Conservation (phyloP, 805 yeast genomes). For the Hemisphaericaspora nanyangensis region DNA sequence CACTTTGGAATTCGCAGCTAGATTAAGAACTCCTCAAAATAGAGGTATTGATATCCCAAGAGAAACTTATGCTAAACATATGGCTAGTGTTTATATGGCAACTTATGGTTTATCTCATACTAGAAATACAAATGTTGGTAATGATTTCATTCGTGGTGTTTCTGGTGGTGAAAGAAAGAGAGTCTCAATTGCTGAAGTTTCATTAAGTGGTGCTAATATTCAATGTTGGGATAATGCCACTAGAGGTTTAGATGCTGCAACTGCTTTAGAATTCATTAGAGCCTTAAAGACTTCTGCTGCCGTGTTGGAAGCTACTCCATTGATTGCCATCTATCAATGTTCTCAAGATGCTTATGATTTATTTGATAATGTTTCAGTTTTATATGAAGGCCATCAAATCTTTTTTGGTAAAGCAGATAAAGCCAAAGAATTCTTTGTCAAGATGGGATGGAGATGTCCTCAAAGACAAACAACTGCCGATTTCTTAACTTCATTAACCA, state of each 20-base stretch:
- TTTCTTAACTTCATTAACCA: slow-evolving; percentile 63
- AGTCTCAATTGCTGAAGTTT: slow-evolving; percentile 77
- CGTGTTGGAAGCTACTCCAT: slow-evolving; percentile 47
- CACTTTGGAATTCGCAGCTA: slow-evolving; percentile 53
- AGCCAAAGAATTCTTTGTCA: slow-evolving; percentile 48
- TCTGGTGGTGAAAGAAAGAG: slow-evolving; percentile 87
- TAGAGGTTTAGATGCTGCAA: slow-evolving; percentile 80
- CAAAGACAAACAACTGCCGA: slow-evolving; percentile 67
- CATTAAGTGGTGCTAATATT: slow-evolving; percentile 55
- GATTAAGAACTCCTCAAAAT: slow-evolving; percentile 43
- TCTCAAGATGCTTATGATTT: slow-evolving; percentile 53
- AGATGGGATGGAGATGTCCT: slow-evolving; percentile 62
- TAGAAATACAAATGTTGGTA: slow-evolving; percentile 56
- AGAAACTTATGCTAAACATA: slow-evolving; percentile 35
- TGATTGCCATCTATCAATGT: slow-evolving; percentile 57
- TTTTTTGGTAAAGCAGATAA: slow-evolving; percentile 27
- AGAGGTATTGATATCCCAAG: slow-evolving; percentile 35
- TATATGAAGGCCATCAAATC: slow-evolving; percentile 54
- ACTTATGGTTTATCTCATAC: slow-evolving; percentile 51
- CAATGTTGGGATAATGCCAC: slow-evolving; percentile 74
- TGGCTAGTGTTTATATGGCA: slow-evolving; percentile 42
- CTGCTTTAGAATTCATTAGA: slow-evolving; percentile 71
- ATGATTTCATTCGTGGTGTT: slow-evolving; percentile 65
- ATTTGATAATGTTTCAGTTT: slow-evolving; percentile 34
- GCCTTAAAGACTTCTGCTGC: slow-evolving; percentile 63